Base-by-base conservation (phyloP, 441 rosid species). In the Mallotus repandus region DNA sequence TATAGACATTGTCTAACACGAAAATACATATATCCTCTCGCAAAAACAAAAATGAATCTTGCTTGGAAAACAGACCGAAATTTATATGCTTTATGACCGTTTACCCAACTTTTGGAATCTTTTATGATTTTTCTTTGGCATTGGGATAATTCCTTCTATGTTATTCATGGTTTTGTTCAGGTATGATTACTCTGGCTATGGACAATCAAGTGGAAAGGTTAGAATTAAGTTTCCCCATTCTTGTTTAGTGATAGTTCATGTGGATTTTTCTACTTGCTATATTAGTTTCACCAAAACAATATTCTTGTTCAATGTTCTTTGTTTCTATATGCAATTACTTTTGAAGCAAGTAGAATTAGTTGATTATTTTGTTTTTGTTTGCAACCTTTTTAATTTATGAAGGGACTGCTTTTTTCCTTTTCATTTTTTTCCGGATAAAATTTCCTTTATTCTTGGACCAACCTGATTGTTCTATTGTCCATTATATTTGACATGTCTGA, bases 131-230 rank as follows among this genome's bases (percentile, higher is more conserved):
- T 70, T 38, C n/a, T 29, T 67, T 74, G 52, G 45, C 25, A 49
- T 45, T 38, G 10, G 48, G 63, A 62, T 59, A 16, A 65, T 55
- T 68, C 63, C 66, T 79, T 73, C 72, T 75, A 14, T 63, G 58
- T 57, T 50, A 21, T 77, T 16, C 16, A 13, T 66, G 63, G 56
- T 29, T 38, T 66, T 72, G 68, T 71, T 69, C 46, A 94, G 99
- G 84, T 90, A 94, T 65, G 98, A 94, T 81, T 94, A 94, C 80
- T 90, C 97, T 12, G 97, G 98, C 19, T 94, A 94, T 32, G 98
- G 98, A 18, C 96, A 82, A 56, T 94, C 98, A 29, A 78, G 88
- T 63, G 98, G 98, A 73, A 94, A 94, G 98, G 98, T 94, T 52
- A 46, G 86, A 65, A 14, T 48, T 66, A 16, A 61, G 69, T 78